Evolutionary conservation across 2,329 filamentous ascomycete genomes (phyloP).

Genomic region (Fusarium siculi): DNA sequence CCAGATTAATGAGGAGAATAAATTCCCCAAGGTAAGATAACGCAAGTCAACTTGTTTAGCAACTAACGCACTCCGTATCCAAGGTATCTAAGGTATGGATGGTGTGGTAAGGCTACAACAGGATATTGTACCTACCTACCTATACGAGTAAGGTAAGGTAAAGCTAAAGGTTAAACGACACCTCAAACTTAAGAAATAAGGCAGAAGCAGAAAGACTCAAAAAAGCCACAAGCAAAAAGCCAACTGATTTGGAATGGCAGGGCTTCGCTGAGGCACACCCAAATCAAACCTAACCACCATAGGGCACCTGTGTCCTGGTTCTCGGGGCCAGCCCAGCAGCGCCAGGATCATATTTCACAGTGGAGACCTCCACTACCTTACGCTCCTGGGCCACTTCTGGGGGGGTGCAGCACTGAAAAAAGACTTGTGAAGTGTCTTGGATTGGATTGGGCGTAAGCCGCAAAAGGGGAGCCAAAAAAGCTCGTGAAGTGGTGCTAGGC

Average conservation of each 20-base stretch:
- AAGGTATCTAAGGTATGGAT: slow-evolving; percentile 3
- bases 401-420: slow-evolving; percentile 1
- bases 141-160: slow-evolving; percentile 12
- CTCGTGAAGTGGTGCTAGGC: slow-evolving; percentile 15
- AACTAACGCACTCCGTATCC: background rate
- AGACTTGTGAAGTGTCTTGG: slow-evolving; percentile 2
- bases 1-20: slow-evolving; percentile 33
- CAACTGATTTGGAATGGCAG: slow-evolving; percentile 27
- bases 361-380: slow-evolving; percentile 21
- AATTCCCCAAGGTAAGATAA: slow-evolving; percentile 17
- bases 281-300: background rate
- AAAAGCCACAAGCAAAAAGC: background rate
- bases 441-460: background rate
- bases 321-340: slow-evolving; percentile 40
- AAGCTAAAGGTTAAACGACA: slow-evolving; percentile 17
- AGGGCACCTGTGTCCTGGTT: slow-evolving; percentile 43
- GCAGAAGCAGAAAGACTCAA: background rate
- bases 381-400: background rate
- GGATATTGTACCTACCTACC: background rate
- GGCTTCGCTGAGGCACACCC: background rate
- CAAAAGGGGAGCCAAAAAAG: slow-evolving; percentile 11
- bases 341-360: slow-evolving; percentile 37
- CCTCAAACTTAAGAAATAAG: background rate
- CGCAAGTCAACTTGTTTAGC: background rate
- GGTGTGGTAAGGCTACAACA: slow-evolving; percentile 3